Base-by-base conservation (phyloP, 257 asterid species). In the Gardenia jasminoides region DNA sequence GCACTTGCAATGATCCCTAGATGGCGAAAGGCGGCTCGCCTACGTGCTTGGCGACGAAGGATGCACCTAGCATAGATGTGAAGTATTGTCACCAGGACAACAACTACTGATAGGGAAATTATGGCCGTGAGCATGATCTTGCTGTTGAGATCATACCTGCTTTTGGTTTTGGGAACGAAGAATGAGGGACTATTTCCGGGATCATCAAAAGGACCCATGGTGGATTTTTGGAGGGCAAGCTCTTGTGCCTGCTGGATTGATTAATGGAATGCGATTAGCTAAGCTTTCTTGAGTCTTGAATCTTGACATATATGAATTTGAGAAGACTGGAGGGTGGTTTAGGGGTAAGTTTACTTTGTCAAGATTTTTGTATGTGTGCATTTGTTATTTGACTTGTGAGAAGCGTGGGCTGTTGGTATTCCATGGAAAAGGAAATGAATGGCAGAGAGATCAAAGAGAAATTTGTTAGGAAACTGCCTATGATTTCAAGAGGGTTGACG, bases 101-200 rank as follows among this genome's bases (percentile, higher is more conserved):
- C 89, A 4, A 95, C 94, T 10, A 86, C 39, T 2, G 97, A 85
- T 79, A 95, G 76, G 0, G 97, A 92, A 31, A 90, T 70, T 4
- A 95, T 91, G 50, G 97, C 98, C 0, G 89, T 77, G 77, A 95
- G 59, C 97, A 95, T 87, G 84, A 95, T 92, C 85, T 83, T 91
- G 80, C 88, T 88, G 74, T 91, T 89, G 26, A 83, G 70, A 58
- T 88, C 87, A 77, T 83, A 75, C 17, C 58, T 79, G 50, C 9
- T 59, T 20, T 41, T 62, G 0, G 28, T 59, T 20, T 41, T 62
- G 0, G 28, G 79, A 11, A 15, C 39, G 4, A 39, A 52, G 70
- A 77, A 67, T 0, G 50, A 20, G 0, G 59, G 43, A 33, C 20
- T 68, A 3, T 67, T 78, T 67, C 82, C 85, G n/a, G 26, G 20